phyloP scores from a whole-genome alignment of 2,329 filamentous ascomycete species.

The Bretziella fagacearum region DNA sequence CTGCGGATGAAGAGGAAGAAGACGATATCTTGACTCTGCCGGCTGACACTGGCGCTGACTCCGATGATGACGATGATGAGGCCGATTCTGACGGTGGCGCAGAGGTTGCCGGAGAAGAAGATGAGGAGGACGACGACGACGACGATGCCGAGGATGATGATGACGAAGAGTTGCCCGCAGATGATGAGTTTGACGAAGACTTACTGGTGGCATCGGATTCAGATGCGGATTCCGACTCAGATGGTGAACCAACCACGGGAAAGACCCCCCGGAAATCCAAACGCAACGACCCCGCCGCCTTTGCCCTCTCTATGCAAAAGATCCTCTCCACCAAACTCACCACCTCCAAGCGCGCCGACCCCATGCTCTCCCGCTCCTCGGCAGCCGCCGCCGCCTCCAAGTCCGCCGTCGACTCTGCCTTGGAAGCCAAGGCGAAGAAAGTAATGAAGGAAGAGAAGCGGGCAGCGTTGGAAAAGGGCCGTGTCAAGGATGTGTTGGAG shows the following conservation, averaged over 20 bases:
- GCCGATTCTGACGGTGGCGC: conserved; percentile 16
- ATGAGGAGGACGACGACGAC: conserved; percentile 19
- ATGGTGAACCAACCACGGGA: conserved; percentile 18
- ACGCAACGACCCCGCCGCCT: conserved; percentile 79
- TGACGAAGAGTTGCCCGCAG: conserved; percentile 18
- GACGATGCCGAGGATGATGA: conserved; percentile 18
- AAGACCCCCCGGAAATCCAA: conserved; percentile 43
- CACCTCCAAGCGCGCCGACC: conserved; percentile 64
- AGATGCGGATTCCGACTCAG: conserved; percentile 21
- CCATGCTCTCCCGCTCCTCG: conserved; percentile 73
- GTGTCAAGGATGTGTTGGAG: conserved; percentile 65
- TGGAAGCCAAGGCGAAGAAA: conserved; percentile 66
- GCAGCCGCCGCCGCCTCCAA: conserved; percentile 55
- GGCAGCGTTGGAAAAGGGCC: conserved; percentile 64
- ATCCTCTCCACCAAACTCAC: conserved; percentile 84
- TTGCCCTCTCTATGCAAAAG: conserved; percentile 83
- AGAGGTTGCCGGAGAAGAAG: conserved; percentile 19
- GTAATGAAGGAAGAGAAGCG: conserved; percentile 69
- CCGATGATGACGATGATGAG: conserved; percentile 14
- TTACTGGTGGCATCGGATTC: too few relatives aligned
- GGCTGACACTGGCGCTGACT: conserved; percentile 16
- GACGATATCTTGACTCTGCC: conserved; percentile 20
- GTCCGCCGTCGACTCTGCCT: conserved; percentile 53
- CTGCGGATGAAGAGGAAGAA: conserved; percentile 22
- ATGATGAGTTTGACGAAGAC: conserved; percentile 24